Conservation (phyloP, 805 yeast species). For the Barnettozyma pratensis region DNA sequence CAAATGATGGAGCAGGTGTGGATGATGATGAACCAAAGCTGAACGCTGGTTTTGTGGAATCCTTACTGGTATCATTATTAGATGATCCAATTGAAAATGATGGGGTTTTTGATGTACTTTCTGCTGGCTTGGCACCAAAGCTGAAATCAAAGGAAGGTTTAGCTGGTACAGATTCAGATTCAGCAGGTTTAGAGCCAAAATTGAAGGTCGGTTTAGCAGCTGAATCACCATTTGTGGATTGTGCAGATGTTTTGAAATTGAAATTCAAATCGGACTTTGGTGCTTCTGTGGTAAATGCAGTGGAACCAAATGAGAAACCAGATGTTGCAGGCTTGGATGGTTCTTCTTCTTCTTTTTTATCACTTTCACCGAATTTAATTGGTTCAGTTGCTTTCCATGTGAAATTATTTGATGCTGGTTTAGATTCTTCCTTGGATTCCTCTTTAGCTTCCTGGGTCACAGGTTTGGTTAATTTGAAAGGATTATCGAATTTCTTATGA, state of each 20-base stretch:
- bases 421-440: conserved; percentile 2
- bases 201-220: conserved; percentile 20
- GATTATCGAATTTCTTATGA: conserved; percentile 26
- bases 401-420: conserved; percentile 12
- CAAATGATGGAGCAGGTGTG: conserved; percentile 24
- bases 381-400: conserved; percentile 24
- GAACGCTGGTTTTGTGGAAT: conserved; percentile 22
- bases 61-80: conserved; percentile 3
- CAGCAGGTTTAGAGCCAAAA: conserved; percentile 17
- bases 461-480: conserved; percentile 28
- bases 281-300: conserved; percentile 5
- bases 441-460: conserved; percentile 4
- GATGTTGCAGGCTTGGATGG: conserved; percentile 17
- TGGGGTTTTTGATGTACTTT: conserved; percentile 5
- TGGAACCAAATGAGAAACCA: conserved; percentile 23
- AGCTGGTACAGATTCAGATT: neutral
- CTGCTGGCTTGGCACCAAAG: conserved; percentile 7
- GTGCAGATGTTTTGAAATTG: conserved; percentile 15
- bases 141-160: conserved; percentile 19
- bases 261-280: conserved; percentile 3
- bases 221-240: conserved; percentile 14
- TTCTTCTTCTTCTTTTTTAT: neutral
- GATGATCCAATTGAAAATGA: conserved; percentile 22
- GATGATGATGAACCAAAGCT: conserved; percentile 23
- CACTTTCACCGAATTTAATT: conserved; percentile 10